phyloP scores from a whole-genome alignment of 2,329 filamentous ascomycete genomes.

The Cladosporium sp. region DNA sequence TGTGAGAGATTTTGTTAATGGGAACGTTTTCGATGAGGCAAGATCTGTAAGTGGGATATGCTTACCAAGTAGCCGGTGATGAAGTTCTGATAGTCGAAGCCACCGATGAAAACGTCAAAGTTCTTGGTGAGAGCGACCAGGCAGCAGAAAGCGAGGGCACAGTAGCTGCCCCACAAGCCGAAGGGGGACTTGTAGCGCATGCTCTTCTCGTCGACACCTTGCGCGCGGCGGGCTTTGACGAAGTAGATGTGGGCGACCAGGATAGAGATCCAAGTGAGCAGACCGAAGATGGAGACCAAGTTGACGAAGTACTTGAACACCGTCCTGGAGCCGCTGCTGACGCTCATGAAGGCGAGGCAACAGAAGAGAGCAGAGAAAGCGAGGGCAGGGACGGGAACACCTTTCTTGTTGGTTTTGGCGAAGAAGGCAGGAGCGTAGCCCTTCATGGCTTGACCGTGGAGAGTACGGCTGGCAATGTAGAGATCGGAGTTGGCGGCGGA shows the following conservation, averaged over 20 bases:
- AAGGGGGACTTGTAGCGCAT: conserved; percentile 62
- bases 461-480: conserved; percentile 67
- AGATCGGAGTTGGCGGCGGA: conserved; percentile 73
- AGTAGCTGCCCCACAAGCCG: conserved; percentile 65
- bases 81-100: conserved; percentile 71
- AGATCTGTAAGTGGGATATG: neutral
- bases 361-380: conserved; percentile 58
- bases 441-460: conserved; percentile 66
- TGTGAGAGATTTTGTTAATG: conserved; percentile 27
- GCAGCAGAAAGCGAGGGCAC: conserved; percentile 65
- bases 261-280: conserved; percentile 48
- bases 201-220: conserved; percentile 40
- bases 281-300: conserved; percentile 36
- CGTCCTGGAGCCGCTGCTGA: conserved; percentile 35
- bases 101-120: conserved; percentile 66
- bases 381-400: conserved; percentile 66
- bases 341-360: conserved; percentile 52
- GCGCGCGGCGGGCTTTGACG: conserved; percentile 42
- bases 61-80: conserved; percentile 37
- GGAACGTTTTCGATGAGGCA: conserved; percentile 42
- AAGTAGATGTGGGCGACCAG: conserved; percentile 48
- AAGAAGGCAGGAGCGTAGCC: conserved; percentile 70
- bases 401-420: conserved; percentile 64
- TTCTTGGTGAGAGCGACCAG: conserved; percentile 80
- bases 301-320: conserved; percentile 50